Evolutionary conservation across 345 rosid genomes (phyloP).

Genomic region (Populus tremula): DNA sequence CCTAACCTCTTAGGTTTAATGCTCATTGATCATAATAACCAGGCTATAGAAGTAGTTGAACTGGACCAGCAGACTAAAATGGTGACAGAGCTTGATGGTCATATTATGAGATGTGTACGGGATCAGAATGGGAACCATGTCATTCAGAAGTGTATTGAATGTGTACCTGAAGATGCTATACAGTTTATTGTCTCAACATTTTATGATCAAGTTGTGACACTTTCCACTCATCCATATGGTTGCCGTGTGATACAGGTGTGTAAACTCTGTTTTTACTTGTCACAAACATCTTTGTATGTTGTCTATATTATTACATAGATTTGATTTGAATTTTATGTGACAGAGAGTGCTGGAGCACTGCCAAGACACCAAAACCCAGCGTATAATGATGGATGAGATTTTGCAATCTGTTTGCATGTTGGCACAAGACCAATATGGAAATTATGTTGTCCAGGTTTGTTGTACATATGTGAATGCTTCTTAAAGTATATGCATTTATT

Average conservation of each 20-base stretch:
- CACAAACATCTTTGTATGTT: not conserved
- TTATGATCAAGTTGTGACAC: constrained; percentile 80
- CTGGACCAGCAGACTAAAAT: constrained; percentile 82
- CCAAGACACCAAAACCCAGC: constrained; percentile 64
- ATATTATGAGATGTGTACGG: constrained; percentile 89
- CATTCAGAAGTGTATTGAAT: constrained; percentile 93
- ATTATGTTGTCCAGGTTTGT: constrained; percentile 97
- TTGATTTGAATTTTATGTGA: constrained; percentile 19
- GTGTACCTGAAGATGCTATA: constrained; percentile 84
- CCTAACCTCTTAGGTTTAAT: not conserved
- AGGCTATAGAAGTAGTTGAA: constrained; percentile 94
- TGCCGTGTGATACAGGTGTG: constrained; percentile 94
- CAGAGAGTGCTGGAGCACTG: constrained; percentile 97
- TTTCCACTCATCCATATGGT: constrained; percentile 95
- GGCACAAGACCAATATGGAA: constrained; percentile 97
- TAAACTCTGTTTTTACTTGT: not conserved
- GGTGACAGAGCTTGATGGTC: constrained; percentile 92
- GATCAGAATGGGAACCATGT: constrained; percentile 99
- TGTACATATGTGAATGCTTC: not conserved
- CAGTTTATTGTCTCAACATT: constrained; percentile 75
- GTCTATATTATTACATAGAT: constrained; percentile 2
- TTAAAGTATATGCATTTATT: not conserved
- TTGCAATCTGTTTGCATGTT: constrained; percentile 76
- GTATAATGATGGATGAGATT: constrained; percentile 85
- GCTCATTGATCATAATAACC: constrained; percentile 13